Evolutionary conservation across 2,329 filamentous ascomycete species (phyloP), one percentile per base, ranked within the genome.

Genomic region (Cucurbitaria berberidis): DNA sequence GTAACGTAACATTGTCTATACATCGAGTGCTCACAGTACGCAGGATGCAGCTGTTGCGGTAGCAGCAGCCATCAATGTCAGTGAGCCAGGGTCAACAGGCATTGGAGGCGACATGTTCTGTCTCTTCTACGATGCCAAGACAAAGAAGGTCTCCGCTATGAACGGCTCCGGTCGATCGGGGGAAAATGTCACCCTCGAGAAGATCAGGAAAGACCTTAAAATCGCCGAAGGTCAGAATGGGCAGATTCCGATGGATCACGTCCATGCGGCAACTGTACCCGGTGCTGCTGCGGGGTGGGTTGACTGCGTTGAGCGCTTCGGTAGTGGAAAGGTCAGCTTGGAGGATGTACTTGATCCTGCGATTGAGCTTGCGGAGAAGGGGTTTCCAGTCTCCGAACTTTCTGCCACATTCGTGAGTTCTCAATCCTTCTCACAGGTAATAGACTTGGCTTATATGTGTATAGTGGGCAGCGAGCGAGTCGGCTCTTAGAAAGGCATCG

Each of bases 51-150:
- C 95, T 8, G 91, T 98, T 3, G 95, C 95, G 38, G 91, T 96
- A 56, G 93, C 95, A 39, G 95, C 95, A 27, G 92, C 87, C 5
- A 81, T 99, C 51, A 98, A 97, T 76, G 85, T 98, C 70, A 96
- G 93, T 0, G 95, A 99, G 72, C 95, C 95, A 7, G 87, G 87
- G 53, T 95, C 90, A 5, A 98, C 95, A 0, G 95, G 95, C 35
- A 97, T 99, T 55, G 95, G 95, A 51, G 95, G 95, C 58, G 95
- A 99, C 77, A 92, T 96, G 87, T 99, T 98, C 78, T 93, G 93
- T 74, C 85, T 98, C 30, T 97, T 86, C 81, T 98, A 93, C 79
- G 85, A 96, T 71, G 91, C 91, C 36, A 84, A 88, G 64, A 90
- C 88, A 0, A 89, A 89, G 70, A 89, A 89, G 59, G 88, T 98